Percentiles rank a stretch among this genome's conserved stretches.
These are phyloP conservation scores for Zymoseptoria brevis DNA, from an alignment of 2,329 filamentous ascomycete species.

Conservation along the genomic window DNA sequence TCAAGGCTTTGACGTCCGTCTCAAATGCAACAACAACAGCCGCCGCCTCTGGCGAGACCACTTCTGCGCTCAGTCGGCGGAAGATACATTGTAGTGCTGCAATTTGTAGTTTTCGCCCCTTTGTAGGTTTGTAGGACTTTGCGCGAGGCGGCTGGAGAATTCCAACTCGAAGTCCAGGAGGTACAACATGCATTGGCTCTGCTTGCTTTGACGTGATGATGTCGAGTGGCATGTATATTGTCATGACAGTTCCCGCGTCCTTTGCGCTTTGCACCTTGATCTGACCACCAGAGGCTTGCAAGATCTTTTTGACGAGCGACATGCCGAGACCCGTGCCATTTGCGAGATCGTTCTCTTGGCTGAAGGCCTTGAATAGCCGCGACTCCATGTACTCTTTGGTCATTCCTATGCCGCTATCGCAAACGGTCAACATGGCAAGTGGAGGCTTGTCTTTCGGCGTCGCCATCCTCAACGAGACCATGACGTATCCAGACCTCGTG, in stretches of 20 bases:
- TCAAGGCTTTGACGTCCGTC: background rate
- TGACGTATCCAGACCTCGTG: conserved; percentile 36
- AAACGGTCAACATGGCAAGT: conserved; percentile 34
- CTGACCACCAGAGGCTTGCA: conserved; percentile 51
- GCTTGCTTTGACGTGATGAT: background rate
- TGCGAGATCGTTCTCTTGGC: conserved; percentile 54
- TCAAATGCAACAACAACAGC: background rate
- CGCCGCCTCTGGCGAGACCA: background rate
- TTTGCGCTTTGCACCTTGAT: conserved; percentile 36
- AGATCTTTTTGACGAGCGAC: conserved; percentile 53
- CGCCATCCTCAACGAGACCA: conserved; percentile 23
- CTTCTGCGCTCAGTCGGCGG: background rate
- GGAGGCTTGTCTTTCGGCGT: conserved; percentile 15
- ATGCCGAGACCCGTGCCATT: conserved; percentile 59
- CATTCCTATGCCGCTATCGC: conserved; percentile 61
- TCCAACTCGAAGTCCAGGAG: background rate
- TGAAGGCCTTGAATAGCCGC: conserved; percentile 55
- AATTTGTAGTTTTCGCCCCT: background rate
- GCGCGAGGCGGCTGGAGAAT: background rate
- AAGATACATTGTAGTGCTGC: background rate
- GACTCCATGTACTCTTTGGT: conserved; percentile 54
- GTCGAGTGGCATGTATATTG: conserved; percentile 11
- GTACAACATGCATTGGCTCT: background rate
- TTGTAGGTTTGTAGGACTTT: background rate
- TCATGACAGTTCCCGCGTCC: conserved; percentile 16